Percentiles rank a stretch among this genome's conserved stretches.
These are phyloP conservation scores for Russula emetica DNA, from an alignment of 768 basidiomycete genomes.

Conservation along the genomic window DNA sequence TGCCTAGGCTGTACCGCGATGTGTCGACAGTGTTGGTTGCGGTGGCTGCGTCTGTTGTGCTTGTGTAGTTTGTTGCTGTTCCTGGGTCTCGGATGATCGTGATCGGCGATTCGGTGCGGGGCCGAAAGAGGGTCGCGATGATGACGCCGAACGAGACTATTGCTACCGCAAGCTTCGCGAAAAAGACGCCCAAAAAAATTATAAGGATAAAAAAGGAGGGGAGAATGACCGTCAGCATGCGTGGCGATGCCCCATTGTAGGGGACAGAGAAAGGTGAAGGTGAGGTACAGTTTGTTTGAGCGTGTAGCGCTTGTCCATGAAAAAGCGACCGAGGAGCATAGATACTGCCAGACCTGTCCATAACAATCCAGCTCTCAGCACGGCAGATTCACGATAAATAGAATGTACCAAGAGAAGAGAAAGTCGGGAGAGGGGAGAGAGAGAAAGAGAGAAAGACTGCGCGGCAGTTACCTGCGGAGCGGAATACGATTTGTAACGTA, in stretches of 20 bases:
- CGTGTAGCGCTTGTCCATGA: conserved; percentile 25
- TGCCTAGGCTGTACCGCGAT: conserved; percentile 57
- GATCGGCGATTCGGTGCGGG: conserved; percentile 39
- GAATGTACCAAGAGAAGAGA: not conserved
- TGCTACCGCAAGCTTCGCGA: conserved; percentile 52
- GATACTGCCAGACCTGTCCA: conserved; percentile 26
- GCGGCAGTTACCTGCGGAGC: conserved; percentile 61
- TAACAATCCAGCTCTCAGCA: not conserved
- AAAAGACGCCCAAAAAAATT: not conserved
- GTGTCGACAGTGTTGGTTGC: conserved; percentile 25
- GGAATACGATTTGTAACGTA: conserved; percentile 77
- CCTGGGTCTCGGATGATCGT: conserved; percentile 29
- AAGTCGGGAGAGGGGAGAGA: not conserved
- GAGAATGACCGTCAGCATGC: conserved; percentile 1
- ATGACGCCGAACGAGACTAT: conserved; percentile 68
- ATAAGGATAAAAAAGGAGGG: not conserved
- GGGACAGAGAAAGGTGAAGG: conserved; percentile 3
- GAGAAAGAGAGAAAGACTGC: not conserved
- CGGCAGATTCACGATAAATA: no score
- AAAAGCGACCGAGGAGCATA: conserved; percentile 26
- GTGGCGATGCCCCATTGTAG: not conserved
- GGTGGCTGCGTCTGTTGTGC: not conserved
- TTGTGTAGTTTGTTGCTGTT: not conserved
- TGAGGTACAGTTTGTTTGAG: conserved; percentile 4
- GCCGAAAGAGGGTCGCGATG: conserved; percentile 65